Evolutionary conservation across 345 rosid species (phyloP).

Genomic region (Euphorbia tirucalli): DNA sequence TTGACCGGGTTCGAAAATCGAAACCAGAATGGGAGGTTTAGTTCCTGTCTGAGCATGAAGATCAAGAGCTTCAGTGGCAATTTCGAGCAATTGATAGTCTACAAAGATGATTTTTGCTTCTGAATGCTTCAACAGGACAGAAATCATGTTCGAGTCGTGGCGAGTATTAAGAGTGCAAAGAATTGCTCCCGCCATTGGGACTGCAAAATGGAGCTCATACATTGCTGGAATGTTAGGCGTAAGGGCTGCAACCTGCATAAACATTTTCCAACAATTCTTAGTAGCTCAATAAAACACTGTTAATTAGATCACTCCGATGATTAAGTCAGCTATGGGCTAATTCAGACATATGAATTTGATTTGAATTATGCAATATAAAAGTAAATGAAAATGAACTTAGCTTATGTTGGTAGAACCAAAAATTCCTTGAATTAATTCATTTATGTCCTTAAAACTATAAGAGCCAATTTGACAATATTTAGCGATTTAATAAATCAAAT

Average conservation of each 20-base stretch:
- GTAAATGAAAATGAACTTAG: no score
- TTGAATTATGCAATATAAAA: no score
- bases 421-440: no score
- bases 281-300: no score
- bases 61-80: constrained; percentile 56
- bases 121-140: constrained; percentile 51
- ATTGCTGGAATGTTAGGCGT: constrained; percentile 75
- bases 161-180: constrained; percentile 73
- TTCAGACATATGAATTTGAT: no score
- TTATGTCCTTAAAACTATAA: no score
- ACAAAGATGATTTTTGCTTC: constrained; percentile 58
- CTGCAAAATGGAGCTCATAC: constrained; percentile 82
- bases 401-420: no score
- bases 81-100: constrained; percentile 49
- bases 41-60: constrained; percentile 33
- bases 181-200: constrained; percentile 76
- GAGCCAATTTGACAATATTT: no score
- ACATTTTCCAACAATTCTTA: no score
- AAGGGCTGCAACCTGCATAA: constrained; percentile 57
- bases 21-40: constrained; percentile 41
- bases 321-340: no score
- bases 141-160: constrained; percentile 50
- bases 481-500: no score
- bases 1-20: constrained; percentile 40
- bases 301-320: no score